These are phyloP conservation scores for Pittosporum tobira DNA, from an alignment of 129 eudicot genomes.

Conservation along the genomic window DNA sequence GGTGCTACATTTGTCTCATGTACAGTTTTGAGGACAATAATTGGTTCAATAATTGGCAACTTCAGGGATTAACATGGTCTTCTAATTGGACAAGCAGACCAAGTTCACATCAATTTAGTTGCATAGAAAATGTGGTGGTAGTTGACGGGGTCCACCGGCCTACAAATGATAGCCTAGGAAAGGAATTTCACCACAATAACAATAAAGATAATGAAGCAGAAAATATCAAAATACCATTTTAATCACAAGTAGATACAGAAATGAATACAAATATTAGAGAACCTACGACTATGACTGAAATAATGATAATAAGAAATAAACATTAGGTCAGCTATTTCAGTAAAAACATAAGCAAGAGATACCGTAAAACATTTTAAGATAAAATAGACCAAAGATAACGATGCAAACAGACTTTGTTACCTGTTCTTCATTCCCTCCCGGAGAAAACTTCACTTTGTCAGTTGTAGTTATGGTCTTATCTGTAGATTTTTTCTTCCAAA, in stretches of 20 bases:
- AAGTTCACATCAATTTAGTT: no score
- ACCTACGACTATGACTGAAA: neutral
- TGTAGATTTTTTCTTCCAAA: constrained; percentile 67
- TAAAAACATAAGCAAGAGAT: neutral
- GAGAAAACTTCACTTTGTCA: constrained; percentile 33
- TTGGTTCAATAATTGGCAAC: no score
- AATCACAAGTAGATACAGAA: neutral
- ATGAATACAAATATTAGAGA: neutral
- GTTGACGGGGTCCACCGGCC: neutral
- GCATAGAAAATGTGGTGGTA: neutral
- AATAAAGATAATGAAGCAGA: neutral
- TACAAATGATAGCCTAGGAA: neutral
- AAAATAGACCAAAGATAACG: neutral
- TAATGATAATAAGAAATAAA: neutral
- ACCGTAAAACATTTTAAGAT: neutral
- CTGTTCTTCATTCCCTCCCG: constrained; percentile 44
- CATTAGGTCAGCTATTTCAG: no score
- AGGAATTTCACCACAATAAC: neutral
- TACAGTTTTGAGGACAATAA: no score
- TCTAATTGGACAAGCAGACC: no score
- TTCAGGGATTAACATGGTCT: no score
- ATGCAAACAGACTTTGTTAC: constrained; percentile 17
- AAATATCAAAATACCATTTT: neutral
- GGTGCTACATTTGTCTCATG: no score
- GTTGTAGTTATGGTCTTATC: constrained; percentile 42